A percentile compares a stretch with the other conserved stretches of the same genome.
Conservation (phyloP, 2,329 filamentous ascomycete species). For the Fusarium bactridioides region DNA sequence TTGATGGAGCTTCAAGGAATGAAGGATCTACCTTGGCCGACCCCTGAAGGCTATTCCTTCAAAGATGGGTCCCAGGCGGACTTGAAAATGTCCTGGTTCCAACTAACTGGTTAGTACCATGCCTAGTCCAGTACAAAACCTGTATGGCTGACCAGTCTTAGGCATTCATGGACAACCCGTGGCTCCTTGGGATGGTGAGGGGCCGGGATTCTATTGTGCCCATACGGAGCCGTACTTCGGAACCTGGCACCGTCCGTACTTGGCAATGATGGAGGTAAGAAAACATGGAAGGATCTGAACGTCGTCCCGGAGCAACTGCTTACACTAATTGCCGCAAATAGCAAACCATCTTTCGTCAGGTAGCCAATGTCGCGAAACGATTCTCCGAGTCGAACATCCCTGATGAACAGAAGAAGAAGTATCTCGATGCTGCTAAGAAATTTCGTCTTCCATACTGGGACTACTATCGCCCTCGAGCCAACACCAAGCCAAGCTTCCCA, state of each 20-base stretch:
- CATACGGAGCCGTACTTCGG: rapidly evolving
- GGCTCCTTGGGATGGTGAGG: rapidly evolving
- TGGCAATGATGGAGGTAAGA: not conserved
- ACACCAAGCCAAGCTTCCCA: rapidly evolving
- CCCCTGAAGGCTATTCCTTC: not conserved
- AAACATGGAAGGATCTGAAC: no score
- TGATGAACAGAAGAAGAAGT: not conserved
- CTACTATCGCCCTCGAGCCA: rapidly evolving
- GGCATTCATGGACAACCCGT: not conserved
- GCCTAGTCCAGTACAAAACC: rapidly evolving
- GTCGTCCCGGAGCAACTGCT: no score
- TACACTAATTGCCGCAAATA: not conserved
- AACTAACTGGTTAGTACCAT: rapidly evolving
- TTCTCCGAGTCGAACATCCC: not conserved
- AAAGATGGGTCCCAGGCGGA: not conserved
- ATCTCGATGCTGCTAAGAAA: rapidly evolving
- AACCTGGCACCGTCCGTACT: not conserved
- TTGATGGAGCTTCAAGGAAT: not conserved
- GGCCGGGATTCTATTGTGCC: rapidly evolving
- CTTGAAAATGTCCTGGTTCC: not conserved
- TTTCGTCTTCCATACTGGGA: not conserved
- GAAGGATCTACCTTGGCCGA: rapidly evolving
- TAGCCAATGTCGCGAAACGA: rapidly evolving
- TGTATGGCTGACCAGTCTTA: rapidly evolving
- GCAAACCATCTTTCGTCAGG: not conserved